Evolutionary conservation across 2,329 filamentous ascomycete species (phyloP).

Genomic region (Xylaria sp.): DNA sequence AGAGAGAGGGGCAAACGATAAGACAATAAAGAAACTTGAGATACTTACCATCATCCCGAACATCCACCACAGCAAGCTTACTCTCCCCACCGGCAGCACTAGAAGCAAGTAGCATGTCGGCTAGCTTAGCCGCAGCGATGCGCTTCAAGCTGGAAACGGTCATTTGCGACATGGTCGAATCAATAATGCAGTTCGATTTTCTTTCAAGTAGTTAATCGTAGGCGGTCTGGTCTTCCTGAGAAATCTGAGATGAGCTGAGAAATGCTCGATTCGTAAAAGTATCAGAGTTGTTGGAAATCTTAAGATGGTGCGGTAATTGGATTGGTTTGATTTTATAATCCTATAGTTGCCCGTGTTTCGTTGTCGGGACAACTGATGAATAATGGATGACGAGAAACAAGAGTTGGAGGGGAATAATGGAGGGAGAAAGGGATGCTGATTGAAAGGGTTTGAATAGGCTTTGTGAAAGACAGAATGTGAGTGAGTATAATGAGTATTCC

Average conservation of each 20-base stretch:
- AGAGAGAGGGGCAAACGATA: not conserved
- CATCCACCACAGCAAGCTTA: constrained; percentile 81
- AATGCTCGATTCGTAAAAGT: too few species aligned
- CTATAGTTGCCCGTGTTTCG: too few species aligned
- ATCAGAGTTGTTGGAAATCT: too few species aligned
- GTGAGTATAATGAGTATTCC: not conserved
- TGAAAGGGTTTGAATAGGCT: not conserved
- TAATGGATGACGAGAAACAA: too few species aligned
- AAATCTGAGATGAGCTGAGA: too few species aligned
- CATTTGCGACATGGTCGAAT: constrained; percentile 41
- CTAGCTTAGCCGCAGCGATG: constrained; percentile 76
- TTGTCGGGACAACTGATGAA: too few species aligned
- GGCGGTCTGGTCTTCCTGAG: too few species aligned
- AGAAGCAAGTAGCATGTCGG: constrained; percentile 69
- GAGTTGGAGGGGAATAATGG: too few species aligned
- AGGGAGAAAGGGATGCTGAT: too few species aligned
- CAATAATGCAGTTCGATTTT: not conserved
- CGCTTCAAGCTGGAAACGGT: constrained; percentile 71
- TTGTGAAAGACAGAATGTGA: not conserved
- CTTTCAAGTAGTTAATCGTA: too few species aligned
- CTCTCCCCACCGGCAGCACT: constrained; percentile 40
- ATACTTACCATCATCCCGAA: constrained; percentile 70
- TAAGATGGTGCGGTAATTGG: too few species aligned
- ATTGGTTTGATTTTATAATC: too few species aligned
- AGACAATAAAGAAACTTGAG: not conserved